A percentile compares a stretch with the other conserved stretches of the same genome.
These are phyloP conservation scores for Aureobasidium zeae DNA, from an alignment of 2,329 filamentous ascomycete species.

Conservation along the genomic window DNA sequence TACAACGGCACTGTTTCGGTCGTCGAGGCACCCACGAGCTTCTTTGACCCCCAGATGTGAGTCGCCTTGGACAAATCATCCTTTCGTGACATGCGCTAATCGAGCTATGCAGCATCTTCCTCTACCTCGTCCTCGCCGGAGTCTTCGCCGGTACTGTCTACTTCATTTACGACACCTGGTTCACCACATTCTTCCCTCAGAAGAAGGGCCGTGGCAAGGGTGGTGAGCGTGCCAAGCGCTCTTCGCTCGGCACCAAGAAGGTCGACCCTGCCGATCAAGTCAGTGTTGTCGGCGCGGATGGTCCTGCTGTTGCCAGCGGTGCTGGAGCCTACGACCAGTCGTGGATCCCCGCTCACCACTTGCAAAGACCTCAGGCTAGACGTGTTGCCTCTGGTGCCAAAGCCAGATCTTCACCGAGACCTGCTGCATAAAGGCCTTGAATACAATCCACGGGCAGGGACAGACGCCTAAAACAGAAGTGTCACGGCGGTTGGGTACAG, in stretches of 20 bases:
- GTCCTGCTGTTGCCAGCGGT: conserved; percentile 57
- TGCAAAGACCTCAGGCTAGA: conserved; percentile 69
- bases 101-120: conserved; percentile 64
- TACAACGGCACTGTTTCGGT: conserved; percentile 77
- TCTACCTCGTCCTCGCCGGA: conserved; percentile 81
- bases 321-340: conserved; percentile 77
- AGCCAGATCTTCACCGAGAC: conserved; percentile 26
- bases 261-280: conserved; percentile 50
- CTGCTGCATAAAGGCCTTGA: conserved; percentile 14
- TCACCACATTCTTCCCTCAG: conserved; percentile 91
- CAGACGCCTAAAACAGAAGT: too few species aligned
- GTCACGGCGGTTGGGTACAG: too few species aligned
- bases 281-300: conserved; percentile 60
- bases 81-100: conserved; percentile 7
- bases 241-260: conserved; percentile 58
- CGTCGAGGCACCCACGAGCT: conserved; percentile 81
- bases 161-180: conserved; percentile 98
- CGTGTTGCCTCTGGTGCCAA: conserved; percentile 45
- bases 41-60: conserved; percentile 94
- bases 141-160: conserved; percentile 73
- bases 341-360: conserved; percentile 86
- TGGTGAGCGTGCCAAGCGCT: conserved; percentile 56
- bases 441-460: too few species aligned
- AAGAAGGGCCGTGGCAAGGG: conserved; percentile 51
- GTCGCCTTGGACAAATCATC: conserved; percentile 27